Conservation (phyloP, 768 basidiomycete species). For the Leccinum incarnatum region DNA sequence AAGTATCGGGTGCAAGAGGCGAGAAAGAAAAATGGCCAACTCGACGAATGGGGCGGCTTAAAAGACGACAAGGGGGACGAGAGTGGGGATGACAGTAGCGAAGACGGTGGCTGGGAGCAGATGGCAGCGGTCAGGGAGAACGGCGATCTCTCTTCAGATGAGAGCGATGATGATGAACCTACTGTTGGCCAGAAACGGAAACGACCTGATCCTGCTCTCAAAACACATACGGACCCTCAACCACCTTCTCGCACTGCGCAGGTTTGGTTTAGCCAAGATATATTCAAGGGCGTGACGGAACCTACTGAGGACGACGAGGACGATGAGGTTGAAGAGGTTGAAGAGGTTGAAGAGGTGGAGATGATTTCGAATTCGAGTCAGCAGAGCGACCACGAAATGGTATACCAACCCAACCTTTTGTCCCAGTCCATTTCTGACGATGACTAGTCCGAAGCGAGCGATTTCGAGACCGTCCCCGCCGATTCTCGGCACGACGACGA, state of each 20-base stretch:
- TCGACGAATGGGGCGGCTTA: conserved; percentile 84
- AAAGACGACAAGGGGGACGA: conserved; percentile 38
- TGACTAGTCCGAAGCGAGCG: conserved; percentile 34
- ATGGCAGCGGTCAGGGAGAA: conserved; percentile 54
- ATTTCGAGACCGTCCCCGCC: conserved; percentile 75
- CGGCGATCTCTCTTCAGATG: conserved; percentile 51
- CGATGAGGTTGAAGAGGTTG: conserved; percentile 9
- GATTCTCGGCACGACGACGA: conserved; percentile 47
- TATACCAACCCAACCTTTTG: conserved; percentile 10
- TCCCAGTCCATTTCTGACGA: conserved; percentile 8
- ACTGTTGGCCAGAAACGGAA: conserved; percentile 41
- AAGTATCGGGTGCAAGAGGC: conserved; percentile 85
- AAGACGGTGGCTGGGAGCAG: conserved; percentile 69
- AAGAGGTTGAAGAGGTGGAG: conserved; percentile 23
- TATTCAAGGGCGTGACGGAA: conserved; percentile 62
- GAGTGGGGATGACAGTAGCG: conserved; percentile 39
- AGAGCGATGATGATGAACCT: conserved; percentile 41
- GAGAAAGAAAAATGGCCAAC: conserved; percentile 65
- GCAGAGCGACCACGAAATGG: conserved; percentile 32
- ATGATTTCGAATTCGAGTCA: conserved; percentile 30
- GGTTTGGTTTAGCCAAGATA: conserved; percentile 94
- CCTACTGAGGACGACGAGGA: conserved; percentile 27
- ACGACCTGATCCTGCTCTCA: conserved; percentile 35
- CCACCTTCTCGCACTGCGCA: conserved; percentile 56
- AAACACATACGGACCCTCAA: conserved; percentile 36